Base-by-base conservation (phyloP, 106 monocot genomes). In the Agapanthus africanus region DNA sequence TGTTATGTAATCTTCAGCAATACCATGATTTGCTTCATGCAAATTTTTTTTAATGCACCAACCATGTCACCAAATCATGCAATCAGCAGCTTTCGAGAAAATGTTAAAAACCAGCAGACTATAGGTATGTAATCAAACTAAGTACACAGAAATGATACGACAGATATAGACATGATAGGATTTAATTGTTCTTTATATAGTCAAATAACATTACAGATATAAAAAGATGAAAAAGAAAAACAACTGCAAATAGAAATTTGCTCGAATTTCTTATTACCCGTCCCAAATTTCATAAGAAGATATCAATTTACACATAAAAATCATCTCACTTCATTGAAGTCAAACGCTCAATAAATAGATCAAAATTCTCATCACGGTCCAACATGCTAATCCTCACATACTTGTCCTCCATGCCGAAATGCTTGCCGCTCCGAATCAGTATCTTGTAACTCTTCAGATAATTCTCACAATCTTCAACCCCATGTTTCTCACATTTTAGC, bases 341-440 rank as follows among this genome's bases (percentile, higher is more conserved):
- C 40, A 90, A 62, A 26, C 81, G 66, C 2, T 82, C 63, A 19
- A 91, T 57, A 59, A 91, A 84, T 22, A 84, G 28, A 40, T 91
- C 63, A 36, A 91, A 91, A 1, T 72, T 81, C 15, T 79, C 79
- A 6, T 79, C 81, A 25, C 81, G 71, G 65, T 91, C 90, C 28
- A 91, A 37, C 90, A 91, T 82, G 64, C 90, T 91, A 35, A 91
- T 60, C 42, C 90, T 76, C 19, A 79, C 84, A 35, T 79, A 79
- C 56, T 75, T 77, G 4, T 71, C 0, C 0, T 62, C 79, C 54
- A 37, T 51, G 0, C 90, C 90, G 26, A 83, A 91, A 56, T 83
- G 79, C 52, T 32, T 79, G 25, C 90, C 90, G 34, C 77, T 70
- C 21, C 90, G 70, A 6, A 79, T 77, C 4, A 91, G 33, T 10